Evolutionary conservation across 1,284 basidiomycete genomes (phyloP).

Genomic region (Melampsora americana): DNA sequence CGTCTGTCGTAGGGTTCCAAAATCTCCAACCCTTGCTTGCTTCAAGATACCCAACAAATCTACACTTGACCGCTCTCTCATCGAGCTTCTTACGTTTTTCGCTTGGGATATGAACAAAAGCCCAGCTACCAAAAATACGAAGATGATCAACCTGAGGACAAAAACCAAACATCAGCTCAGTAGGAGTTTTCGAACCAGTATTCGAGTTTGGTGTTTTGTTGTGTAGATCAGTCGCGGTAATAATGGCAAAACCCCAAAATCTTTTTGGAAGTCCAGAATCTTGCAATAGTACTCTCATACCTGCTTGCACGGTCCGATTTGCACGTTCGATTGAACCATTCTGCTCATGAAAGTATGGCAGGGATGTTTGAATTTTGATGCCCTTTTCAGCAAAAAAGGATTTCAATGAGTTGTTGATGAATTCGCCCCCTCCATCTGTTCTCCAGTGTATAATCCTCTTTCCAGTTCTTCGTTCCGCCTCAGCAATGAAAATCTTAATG

Average conservation of each 20-base stretch:
- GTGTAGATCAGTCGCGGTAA: no score
- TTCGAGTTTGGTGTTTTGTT: no score
- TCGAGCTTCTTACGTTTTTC: neutral
- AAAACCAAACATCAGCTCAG: no score
- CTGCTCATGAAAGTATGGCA: no score
- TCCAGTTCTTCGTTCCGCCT: neutral
- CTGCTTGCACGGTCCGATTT: slow-evolving; percentile 5
- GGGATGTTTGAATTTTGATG: neutral
- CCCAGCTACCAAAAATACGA: neutral
- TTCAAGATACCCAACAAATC: neutral
- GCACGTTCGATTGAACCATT: neutral
- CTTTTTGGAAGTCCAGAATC: neutral
- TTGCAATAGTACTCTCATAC: neutral
- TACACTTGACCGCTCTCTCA: neutral
- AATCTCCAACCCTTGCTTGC: neutral
- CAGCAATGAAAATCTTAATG: neutral
- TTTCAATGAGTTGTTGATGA: neutral
- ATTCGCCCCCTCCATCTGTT: neutral
- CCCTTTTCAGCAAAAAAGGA: neutral
- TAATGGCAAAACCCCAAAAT: no score
- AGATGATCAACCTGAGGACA: no score
- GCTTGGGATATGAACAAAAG: neutral
- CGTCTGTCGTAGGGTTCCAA: neutral
- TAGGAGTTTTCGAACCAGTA: no score
- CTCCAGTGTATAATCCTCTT: neutral